Percentiles rank a stretch among this genome's conserved stretches.
These are phyloP conservation scores for Conticribra guillardii DNA, from an alignment of 108 stramenopile species.

Conservation along the genomic window DNA sequence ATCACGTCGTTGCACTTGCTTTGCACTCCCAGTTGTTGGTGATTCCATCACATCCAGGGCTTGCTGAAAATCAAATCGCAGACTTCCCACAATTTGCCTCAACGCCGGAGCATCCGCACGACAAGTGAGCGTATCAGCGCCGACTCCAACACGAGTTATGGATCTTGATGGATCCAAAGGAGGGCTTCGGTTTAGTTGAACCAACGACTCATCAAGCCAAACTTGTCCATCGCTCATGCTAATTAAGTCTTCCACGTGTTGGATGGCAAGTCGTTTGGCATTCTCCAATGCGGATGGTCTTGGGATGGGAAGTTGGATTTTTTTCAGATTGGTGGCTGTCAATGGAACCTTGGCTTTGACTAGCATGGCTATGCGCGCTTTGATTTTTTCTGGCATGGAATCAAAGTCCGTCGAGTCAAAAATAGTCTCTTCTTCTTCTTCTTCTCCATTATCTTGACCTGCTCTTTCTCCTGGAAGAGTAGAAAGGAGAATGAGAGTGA, in stretches of 20 bases:
- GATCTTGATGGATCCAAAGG: slow-evolving; percentile 84
- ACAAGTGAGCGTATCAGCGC: slow-evolving; percentile 80
- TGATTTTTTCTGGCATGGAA: slow-evolving; percentile 62
- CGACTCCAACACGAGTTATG: slow-evolving; percentile 87
- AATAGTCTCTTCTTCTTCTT: slow-evolving; percentile 33
- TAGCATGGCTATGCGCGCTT: slow-evolving; percentile 67
- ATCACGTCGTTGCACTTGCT: slow-evolving; percentile 61
- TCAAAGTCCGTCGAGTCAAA: slow-evolving; percentile 77
- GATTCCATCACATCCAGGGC: slow-evolving; percentile 70
- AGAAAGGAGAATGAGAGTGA: slow-evolving; percentile 75
- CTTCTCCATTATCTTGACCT: slow-evolving; percentile 21
- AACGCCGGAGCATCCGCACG: slow-evolving; percentile 89
- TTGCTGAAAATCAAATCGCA: slow-evolving; percentile 83
- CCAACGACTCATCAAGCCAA: slow-evolving; percentile 70
- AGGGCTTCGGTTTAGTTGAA: slow-evolving; percentile 62
- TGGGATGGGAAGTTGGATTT: slow-evolving; percentile 86
- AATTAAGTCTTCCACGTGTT: slow-evolving; percentile 89
- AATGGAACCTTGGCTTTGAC: slow-evolving; percentile 75
- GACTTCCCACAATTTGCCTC: slow-evolving; percentile 76
- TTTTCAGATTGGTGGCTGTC: slow-evolving; percentile 77
- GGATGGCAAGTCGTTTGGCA: slow-evolving; percentile 68
- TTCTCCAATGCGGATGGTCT: slow-evolving; percentile 60
- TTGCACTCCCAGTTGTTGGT: slow-evolving; percentile 37
- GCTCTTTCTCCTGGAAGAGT: slow-evolving; percentile 55
- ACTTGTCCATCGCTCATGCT: slow-evolving; percentile 93